Conservation (phyloP, 2,329 filamentous ascomycete species). For the Phialophora verrucosa region DNA sequence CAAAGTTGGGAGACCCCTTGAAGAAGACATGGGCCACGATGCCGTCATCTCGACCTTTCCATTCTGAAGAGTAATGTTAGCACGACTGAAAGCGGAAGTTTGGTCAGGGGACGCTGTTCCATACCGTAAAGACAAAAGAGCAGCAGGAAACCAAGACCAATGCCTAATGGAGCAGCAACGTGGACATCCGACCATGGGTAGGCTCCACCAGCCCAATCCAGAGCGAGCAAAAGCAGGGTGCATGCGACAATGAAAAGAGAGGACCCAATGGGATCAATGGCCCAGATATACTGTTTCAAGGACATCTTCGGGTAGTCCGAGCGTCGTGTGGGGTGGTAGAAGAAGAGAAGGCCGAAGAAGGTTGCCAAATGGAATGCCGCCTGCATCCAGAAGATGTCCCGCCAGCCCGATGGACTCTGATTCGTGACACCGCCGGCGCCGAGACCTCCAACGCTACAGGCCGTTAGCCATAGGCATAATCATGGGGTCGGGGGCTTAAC, state of each 20-base stretch:
- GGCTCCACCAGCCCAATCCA: constrained; percentile 55
- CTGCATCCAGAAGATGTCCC: constrained; percentile 66
- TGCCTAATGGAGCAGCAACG: constrained; percentile 48
- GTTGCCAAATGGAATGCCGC: constrained; percentile 59
- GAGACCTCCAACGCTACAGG: constrained; percentile 54
- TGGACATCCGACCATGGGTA: constrained; percentile 50
- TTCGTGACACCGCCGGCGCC: constrained; percentile 61
- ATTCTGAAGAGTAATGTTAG: constrained; percentile 51
- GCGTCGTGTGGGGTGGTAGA: constrained; percentile 55
- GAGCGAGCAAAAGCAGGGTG: constrained; percentile 53
- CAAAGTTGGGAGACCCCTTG: constrained; percentile 60
- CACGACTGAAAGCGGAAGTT: background rate
- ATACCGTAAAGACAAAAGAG: constrained; percentile 48
- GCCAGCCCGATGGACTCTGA: constrained; percentile 55
- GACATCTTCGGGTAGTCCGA: constrained; percentile 49
- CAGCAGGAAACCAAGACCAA: constrained; percentile 51
- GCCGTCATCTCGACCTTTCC: constrained; percentile 61
- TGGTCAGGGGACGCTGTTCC: constrained; percentile 1
- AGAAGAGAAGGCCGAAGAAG: constrained; percentile 54
- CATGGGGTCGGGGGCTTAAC: constrained; percentile 37
- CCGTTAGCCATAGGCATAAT: background rate
- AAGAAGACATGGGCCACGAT: constrained; percentile 64
- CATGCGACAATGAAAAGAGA: constrained; percentile 52
- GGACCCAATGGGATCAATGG: constrained; percentile 57
- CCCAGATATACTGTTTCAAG: constrained; percentile 52